Evolutionary conservation across 805 yeast species (phyloP), one percentile per base, ranked within the genome.

Genomic region (Spencermartinsiella europaea): DNA sequence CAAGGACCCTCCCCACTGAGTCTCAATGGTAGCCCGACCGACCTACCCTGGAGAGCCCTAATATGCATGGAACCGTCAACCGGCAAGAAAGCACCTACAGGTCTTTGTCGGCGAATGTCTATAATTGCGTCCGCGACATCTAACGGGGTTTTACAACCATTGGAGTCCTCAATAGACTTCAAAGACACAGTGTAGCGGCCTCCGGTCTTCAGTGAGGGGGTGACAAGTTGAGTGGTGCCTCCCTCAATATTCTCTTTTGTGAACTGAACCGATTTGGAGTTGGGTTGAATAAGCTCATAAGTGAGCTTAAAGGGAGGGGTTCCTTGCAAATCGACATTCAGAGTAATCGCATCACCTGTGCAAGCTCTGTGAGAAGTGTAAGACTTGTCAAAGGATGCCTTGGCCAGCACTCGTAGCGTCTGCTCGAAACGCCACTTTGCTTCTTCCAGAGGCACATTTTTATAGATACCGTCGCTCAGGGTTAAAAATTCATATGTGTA

Each of bases 61-160:
- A 46, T 58, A 46, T 51, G 50, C 48, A 50, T 45, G 17, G 57
- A 57, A 2, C 70, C 67, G n/a, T 70, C 69, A 17, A 67, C 54
- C 2, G 70, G 61, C 39, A 69, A 66, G 53, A 80, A 77, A 1
- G 68, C 67, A 3, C 75, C 80, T 3, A 69, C 62, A 19, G 98
- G 95, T 1, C 81, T 66, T 46, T 82, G 86, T 42, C 79, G 69
- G 56, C 90, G 77, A 1, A 89, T 89, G 25, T 73, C 71, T n/a
- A 93, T 69, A 21, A 66, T 73, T 14, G 80, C 79, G 51, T 85
- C 90, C 19, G 76, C 75, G 16, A 76, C 79, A 39, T 79, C 75
- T 47, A 85, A 66, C 10, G 77, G 79, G n/a, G 86, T 91, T 17
- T 75, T 72, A 66, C 99, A 93, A 0, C 81, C 80, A 8, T 85